These are phyloP conservation scores for Phaeoacremonium minimum DNA, from an alignment of 2,329 filamentous ascomycete genomes.

Conservation along the genomic window DNA sequence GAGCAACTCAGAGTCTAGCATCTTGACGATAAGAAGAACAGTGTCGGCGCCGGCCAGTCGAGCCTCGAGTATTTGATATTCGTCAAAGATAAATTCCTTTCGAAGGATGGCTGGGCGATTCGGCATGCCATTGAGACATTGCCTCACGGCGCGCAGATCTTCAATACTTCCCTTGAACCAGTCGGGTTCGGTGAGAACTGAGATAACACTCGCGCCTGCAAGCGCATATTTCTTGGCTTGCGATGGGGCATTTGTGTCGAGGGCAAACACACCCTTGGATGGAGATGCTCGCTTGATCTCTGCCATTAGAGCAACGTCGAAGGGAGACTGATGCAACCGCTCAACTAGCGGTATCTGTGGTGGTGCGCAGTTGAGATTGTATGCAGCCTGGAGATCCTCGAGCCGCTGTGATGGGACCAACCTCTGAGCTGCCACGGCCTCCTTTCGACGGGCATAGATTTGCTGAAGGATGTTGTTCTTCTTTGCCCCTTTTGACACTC, in stretches of 20 bases:
- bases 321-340: conserved; percentile 75
- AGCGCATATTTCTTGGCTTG: conserved; percentile 91
- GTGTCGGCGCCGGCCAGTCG: conserved; percentile 91
- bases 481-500: not conserved
- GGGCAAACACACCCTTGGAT: conserved; percentile 90
- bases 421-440: conserved; percentile 75
- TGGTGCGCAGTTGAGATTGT: conserved; percentile 79
- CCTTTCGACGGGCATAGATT: conserved; percentile 80
- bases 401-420: conserved; percentile 78
- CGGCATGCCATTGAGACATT: conserved; percentile 84
- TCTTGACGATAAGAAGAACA: conserved; percentile 94
- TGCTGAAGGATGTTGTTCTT: conserved; percentile 77
- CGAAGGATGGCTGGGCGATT: conserved; percentile 88
- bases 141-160: conserved; percentile 80
- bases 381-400: conserved; percentile 79
- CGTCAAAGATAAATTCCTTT: conserved; percentile 97
- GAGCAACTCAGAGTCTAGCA: conserved; percentile 75
- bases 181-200: conserved; percentile 95
- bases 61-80: conserved; percentile 96
- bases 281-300: conserved; percentile 97
- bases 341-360: conserved; percentile 77
- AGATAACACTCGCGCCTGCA: conserved; percentile 93
- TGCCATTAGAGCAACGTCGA: conserved; percentile 89
- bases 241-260: conserved; percentile 80
- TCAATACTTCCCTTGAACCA: conserved; percentile 99